Evolutionary conservation across 2,329 filamentous ascomycete species (phyloP), one percentile per base, ranked within the genome.

Genomic region (Hyphodiscus sp.): DNA sequence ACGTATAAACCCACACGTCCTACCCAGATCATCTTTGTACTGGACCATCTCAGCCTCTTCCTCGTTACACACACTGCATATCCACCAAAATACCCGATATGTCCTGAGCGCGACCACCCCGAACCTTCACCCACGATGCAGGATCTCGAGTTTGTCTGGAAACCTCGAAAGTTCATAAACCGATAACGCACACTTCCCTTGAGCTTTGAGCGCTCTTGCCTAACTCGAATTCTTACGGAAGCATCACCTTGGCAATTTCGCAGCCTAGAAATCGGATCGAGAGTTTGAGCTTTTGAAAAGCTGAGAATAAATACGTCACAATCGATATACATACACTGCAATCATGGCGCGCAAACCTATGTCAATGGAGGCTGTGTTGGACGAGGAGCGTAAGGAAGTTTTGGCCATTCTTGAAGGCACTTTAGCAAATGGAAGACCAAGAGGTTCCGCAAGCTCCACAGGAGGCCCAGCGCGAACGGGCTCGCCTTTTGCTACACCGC

Each of bases 361-460:
- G 85, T 90, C 86, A 65, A 81, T 91, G 65, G 87, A 90, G 71
- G 81, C 85, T 47, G 81, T 85, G 60, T 76, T 91, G 58, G 87
- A 91, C 67, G 85, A 90, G 74, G 88, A 92, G 75, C 80, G 86
- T 57, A 76, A 78, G 58, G 86, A 89, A 71, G 83, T 91, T 41
- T 74, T 90, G 60, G 83, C 82, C 47, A 73, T 89, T 57, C 74
- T 90, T 43, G 83, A 87, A 51, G 58, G 18, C 52, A 49, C 20
- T 47, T 58, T n/a, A 29, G 23, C 30, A 33, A 20, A 45, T 54
- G 33, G 33, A 38, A 13, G 55, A 50, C 19, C 58, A 5, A 56
- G 60, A 67, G 64, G 62, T 41, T 58, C 67, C 51, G 58, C 65
- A 56, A 64, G 63, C 61, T 61, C 68, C 46, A 47, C 51, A 42